Percentiles rank a stretch among this genome's conserved stretches.
Conservation (phyloP, 73 alveolate genomes). For the Symbiodinium pilosum region DNA sequence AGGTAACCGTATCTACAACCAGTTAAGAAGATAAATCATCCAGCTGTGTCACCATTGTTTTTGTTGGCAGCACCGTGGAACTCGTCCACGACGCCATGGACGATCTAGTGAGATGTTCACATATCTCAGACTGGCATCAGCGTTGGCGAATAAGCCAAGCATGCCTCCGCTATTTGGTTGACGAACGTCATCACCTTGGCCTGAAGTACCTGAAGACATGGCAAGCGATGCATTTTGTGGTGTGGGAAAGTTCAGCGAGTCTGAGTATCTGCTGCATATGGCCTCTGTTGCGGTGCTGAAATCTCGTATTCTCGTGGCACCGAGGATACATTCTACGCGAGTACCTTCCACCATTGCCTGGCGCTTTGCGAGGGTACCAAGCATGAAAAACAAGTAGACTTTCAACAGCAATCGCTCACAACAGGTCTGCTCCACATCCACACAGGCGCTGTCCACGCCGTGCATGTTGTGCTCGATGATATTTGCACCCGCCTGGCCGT, state of each 20-base stretch:
- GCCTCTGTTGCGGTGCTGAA: constrained; percentile 93
- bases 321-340: constrained; percentile 85
- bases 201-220: constrained; percentile 96
- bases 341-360: constrained; percentile 93
- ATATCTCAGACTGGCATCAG: too few relatives aligned
- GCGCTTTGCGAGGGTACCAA: background rate
- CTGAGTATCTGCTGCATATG: background rate
- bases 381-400: too few relatives aligned
- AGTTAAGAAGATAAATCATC: background rate
- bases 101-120: constrained; percentile 98
- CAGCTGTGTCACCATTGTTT: constrained; percentile 98
- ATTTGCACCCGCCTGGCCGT: constrained; percentile 95
- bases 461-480: constrained; percentile 97
- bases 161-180: constrained; percentile 99
- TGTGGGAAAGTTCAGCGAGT: too few relatives aligned
- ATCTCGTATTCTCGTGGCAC: constrained; percentile 59
- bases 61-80: constrained; percentile 99
- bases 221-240: background rate
- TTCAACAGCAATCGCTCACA: background rate
- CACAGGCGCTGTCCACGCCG: constrained; percentile 95
- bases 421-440: constrained; percentile 97
- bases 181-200: constrained; percentile 99
- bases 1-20: background rate
- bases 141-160: background rate
- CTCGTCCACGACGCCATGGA: constrained; percentile 98